Evolutionary conservation across 257 asterid species (phyloP).

Genomic region (Solanum commersonii): DNA sequence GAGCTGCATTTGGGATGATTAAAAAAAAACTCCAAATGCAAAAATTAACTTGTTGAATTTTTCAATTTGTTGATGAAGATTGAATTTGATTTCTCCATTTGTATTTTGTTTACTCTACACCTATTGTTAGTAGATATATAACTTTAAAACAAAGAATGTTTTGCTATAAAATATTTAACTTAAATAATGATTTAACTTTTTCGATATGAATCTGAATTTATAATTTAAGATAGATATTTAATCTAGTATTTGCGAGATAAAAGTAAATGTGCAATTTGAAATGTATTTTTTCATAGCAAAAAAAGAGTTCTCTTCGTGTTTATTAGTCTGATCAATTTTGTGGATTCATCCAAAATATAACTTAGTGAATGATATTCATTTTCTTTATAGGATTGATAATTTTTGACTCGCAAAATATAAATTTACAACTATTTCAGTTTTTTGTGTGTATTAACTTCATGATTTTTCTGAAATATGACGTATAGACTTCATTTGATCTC

Average conservation of each 20-base stretch:
- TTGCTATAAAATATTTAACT: neutral
- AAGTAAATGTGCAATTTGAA: neutral
- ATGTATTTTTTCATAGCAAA: neutral
- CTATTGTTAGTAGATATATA: neutral
- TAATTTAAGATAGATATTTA: too few species aligned
- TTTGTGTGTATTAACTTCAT: neutral
- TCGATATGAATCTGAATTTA: too few species aligned
- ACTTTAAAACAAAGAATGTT: too few species aligned
- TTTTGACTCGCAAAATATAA: too few species aligned
- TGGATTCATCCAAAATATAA: too few species aligned
- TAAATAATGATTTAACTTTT: too few species aligned
- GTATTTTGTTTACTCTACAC: too few species aligned
- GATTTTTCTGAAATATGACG: too few species aligned
- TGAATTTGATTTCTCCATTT: neutral
- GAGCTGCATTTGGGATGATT: neutral
- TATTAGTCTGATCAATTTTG: too few species aligned
- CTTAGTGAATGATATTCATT: neutral
- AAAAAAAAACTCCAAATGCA: neutral
- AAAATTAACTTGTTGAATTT: neutral
- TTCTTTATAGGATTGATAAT: too few species aligned
- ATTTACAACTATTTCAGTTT: too few species aligned
- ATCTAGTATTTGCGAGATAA: neutral
- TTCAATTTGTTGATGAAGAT: neutral
- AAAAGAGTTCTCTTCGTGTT: too few species aligned
- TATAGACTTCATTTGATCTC: neutral